These are phyloP conservation scores for Astragalus membranaceus DNA, from an alignment of 306 rosid species.

Conservation along the genomic window DNA sequence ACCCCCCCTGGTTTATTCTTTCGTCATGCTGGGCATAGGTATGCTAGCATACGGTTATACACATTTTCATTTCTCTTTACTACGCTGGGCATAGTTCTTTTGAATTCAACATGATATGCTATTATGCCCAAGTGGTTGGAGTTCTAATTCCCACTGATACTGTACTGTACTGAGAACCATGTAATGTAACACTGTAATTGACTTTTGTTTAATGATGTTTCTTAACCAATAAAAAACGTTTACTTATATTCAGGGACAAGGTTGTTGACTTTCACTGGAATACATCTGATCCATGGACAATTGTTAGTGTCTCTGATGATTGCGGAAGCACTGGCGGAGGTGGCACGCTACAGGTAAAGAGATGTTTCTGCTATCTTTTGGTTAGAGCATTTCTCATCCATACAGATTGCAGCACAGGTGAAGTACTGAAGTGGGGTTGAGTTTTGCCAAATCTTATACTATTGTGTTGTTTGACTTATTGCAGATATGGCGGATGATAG, in stretches of 20 bases:
- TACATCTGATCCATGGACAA: conserved; percentile 93
- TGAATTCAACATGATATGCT: not conserved
- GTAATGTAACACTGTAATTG: not conserved
- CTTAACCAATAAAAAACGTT: not conserved
- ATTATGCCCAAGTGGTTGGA: not conserved
- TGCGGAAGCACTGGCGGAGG: conserved; percentile 82
- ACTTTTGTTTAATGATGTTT: not conserved
- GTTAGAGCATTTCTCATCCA: not conserved
- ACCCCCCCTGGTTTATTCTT: conserved; percentile 43
- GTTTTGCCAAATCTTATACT: not conserved
- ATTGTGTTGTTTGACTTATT: not conserved
- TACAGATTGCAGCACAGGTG: not conserved
- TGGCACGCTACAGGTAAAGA: conserved; percentile 82
- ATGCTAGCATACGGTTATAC: conserved; percentile 4
- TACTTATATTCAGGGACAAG: conserved; percentile 62
- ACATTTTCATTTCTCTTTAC: not conserved
- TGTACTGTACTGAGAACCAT: not conserved
- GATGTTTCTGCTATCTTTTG: not conserved
- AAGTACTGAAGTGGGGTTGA: not conserved
- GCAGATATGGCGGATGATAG: conserved; percentile 76
- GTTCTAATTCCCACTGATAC: not conserved
- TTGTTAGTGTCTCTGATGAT: conserved; percentile 96
- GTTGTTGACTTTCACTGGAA: conserved; percentile 94
- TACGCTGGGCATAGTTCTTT: not conserved
- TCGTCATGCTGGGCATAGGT: conserved; percentile 54